Evolutionary conservation across 176 grass and related monocot genomes (phyloP).

Genomic region (Zoysia pacifica): DNA sequence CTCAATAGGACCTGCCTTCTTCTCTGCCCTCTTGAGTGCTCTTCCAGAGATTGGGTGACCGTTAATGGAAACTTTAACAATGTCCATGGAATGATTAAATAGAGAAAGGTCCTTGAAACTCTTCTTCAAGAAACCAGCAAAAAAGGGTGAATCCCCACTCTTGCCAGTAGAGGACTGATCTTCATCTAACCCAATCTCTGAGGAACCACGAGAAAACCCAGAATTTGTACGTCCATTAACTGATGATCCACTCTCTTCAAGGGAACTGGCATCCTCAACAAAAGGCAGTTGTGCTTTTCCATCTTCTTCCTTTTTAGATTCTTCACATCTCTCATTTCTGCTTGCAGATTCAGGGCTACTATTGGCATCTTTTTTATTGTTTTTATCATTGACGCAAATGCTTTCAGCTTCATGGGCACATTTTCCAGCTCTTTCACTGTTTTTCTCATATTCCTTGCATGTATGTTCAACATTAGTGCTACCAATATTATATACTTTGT

Average conservation of each 20-base stretch:
- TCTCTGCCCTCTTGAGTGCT: constrained; percentile 88
- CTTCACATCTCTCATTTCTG: constrained; percentile 37
- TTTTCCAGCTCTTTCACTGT: constrained; percentile 24
- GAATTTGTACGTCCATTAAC: constrained; percentile 59
- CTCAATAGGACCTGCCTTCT: constrained; percentile 80
- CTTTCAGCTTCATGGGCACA: constrained; percentile 15
- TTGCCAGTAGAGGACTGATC: constrained; percentile 60
- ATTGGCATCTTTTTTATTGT: constrained; percentile 34
- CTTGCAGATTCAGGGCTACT: constrained; percentile 28
- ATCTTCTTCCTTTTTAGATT: constrained; percentile 39
- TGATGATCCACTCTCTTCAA: constrained; percentile 58
- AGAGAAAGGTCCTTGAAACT: constrained; percentile 70
- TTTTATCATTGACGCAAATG: constrained; percentile 15
- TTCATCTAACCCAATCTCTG: constrained; percentile 66
- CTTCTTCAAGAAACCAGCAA: constrained; percentile 81
- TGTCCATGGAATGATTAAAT: constrained; percentile 65
- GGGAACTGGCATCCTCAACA: constrained; percentile 46
- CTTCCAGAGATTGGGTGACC: constrained; percentile 85
- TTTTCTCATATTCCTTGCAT: constrained; percentile 32
- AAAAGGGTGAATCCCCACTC: constrained; percentile 75
- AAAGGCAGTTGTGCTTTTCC: constrained; percentile 31
- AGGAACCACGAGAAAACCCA: constrained; percentile 68
- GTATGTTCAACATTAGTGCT: constrained; percentile 31
- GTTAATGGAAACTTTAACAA: constrained; percentile 82
- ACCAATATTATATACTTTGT: constrained; percentile 32